Conservation (phyloP, 345 rosid genomes). For the Leavenworthia alabamica region DNA sequence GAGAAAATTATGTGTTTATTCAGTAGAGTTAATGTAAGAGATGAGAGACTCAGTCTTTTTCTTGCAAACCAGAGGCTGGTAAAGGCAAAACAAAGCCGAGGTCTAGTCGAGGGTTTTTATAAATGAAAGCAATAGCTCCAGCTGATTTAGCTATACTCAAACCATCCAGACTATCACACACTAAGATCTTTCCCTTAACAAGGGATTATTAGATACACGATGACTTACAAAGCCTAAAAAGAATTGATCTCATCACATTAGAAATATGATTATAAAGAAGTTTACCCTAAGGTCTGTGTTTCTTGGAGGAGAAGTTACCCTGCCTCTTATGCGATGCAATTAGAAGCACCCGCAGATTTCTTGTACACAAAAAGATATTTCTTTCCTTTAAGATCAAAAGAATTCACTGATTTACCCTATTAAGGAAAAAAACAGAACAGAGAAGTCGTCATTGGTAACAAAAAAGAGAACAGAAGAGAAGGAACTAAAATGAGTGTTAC, state of each 20-base stretch:
- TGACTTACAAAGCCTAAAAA: constrained; percentile 15
- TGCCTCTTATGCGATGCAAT: neutral
- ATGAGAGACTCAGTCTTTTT: neutral
- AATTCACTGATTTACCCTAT: constrained; percentile 40
- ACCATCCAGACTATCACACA: constrained; percentile 1
- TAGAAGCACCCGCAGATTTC: neutral
- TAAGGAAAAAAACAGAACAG: neutral
- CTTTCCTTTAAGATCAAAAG: constrained; percentile 26
- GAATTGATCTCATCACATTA: neutral
- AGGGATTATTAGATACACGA: constrained; percentile 6
- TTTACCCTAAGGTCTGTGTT: neutral
- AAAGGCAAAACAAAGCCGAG: constrained; percentile 6
- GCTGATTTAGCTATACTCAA: neutral
- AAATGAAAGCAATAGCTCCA: constrained; percentile 30
- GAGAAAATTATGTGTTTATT: constrained; percentile 16
- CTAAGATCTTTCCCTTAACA: constrained; percentile 38
- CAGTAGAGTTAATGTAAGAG: constrained; percentile 24
- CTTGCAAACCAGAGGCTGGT: constrained; percentile 14
- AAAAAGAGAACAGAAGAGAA: neutral
- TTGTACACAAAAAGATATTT: constrained; percentile 28
- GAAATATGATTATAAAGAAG: neutral
- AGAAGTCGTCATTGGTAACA: neutral
- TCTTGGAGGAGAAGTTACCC: neutral
- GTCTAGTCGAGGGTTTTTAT: neutral
- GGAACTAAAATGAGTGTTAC: neutral